These are phyloP conservation scores for Leccinum angustisporum DNA, from an alignment of 1,284 basidiomycete species.

Conservation along the genomic window DNA sequence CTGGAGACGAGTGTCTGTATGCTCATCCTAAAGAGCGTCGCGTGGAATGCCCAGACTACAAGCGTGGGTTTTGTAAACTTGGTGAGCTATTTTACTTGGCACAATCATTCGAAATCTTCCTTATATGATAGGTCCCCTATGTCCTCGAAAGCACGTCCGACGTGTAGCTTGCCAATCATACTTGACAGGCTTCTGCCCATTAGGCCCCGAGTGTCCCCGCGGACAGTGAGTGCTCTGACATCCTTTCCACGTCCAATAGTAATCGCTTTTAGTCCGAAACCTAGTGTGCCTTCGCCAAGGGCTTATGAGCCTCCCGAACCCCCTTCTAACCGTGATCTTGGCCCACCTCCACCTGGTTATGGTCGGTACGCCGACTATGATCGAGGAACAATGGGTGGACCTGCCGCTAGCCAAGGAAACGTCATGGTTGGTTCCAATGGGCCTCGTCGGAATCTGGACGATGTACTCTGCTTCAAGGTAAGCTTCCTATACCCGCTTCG, in stretches of 20 bases:
- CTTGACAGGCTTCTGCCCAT: slow-evolving; percentile 93
- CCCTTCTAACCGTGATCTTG: slow-evolving; percentile 75
- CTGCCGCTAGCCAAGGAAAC: slow-evolving; percentile 19
- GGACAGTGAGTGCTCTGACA: slow-evolving; percentile 75
- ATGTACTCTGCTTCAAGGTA: slow-evolving; percentile 90
- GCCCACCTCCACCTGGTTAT: slow-evolving; percentile 90
- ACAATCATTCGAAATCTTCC: background rate
- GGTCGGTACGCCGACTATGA: slow-evolving; percentile 84
- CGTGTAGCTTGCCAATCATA: slow-evolving; percentile 90
- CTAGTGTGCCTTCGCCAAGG: slow-evolving; percentile 65
- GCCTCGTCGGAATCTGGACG: slow-evolving; percentile 76
- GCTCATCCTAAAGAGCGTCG: slow-evolving; percentile 94
- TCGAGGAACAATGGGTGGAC: slow-evolving; percentile 42
- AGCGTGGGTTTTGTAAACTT: slow-evolving; percentile 91
- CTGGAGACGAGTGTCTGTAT: slow-evolving; percentile 98
- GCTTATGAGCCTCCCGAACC: slow-evolving; percentile 80
- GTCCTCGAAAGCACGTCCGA: slow-evolving; percentile 91
- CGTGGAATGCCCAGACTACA: slow-evolving; percentile 95
- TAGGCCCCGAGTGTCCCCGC: slow-evolving; percentile 85
- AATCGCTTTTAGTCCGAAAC: slow-evolving; percentile 60
- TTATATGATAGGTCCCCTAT: slow-evolving; percentile 68
- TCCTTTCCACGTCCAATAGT: slow-evolving; percentile 22
- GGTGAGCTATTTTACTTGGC: slow-evolving; percentile 48
- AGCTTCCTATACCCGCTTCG: slow-evolving; percentile 9
- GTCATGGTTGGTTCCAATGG: slow-evolving; percentile 28